These are phyloP conservation scores for Monascus ruber DNA, from an alignment of 2,329 filamentous ascomycete species.

Conservation along the genomic window DNA sequence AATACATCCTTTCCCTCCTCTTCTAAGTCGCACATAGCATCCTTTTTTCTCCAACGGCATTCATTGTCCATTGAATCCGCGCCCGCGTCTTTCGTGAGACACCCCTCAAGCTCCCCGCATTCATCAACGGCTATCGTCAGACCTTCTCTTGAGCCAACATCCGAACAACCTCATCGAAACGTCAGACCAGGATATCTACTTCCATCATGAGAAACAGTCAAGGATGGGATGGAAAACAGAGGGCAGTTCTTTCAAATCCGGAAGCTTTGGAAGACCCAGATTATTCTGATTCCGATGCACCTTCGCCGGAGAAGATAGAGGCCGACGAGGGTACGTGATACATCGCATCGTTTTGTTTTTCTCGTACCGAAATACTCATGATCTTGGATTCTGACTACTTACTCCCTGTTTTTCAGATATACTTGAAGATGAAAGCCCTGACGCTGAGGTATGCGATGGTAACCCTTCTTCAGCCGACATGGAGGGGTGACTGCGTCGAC, in stretches of 20 bases:
- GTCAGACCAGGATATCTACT: background rate
- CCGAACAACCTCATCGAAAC: background rate
- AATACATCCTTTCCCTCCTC: too few relatives aligned
- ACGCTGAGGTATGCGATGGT: conserved; percentile 35
- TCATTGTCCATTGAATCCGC: too few relatives aligned
- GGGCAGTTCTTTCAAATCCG: conserved; percentile 58
- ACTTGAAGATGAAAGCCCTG: conserved; percentile 45
- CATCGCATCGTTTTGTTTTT: background rate
- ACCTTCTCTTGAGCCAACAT: too few relatives aligned
- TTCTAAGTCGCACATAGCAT: too few relatives aligned
- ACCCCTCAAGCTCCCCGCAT: too few relatives aligned
- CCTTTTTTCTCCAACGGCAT: too few relatives aligned
- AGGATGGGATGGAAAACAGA: conserved; percentile 37
- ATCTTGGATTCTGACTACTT: background rate
- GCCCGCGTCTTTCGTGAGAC: too few relatives aligned
- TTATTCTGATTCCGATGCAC: conserved; percentile 60
- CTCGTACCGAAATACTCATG: background rate
- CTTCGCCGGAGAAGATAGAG: conserved; percentile 62
- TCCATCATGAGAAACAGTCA: conserved; percentile 29
- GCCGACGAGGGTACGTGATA: conserved; percentile 61
- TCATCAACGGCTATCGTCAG: too few relatives aligned
- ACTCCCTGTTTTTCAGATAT: conserved; percentile 34
- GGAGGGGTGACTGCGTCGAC: background rate
- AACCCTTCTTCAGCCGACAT: background rate
- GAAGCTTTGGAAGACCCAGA: conserved; percentile 77